Percentiles rank a stretch among this genome's conserved stretches.
phyloP scores from a whole-genome alignment of 75 land plant species.

The Pinus tabuliformis region DNA sequence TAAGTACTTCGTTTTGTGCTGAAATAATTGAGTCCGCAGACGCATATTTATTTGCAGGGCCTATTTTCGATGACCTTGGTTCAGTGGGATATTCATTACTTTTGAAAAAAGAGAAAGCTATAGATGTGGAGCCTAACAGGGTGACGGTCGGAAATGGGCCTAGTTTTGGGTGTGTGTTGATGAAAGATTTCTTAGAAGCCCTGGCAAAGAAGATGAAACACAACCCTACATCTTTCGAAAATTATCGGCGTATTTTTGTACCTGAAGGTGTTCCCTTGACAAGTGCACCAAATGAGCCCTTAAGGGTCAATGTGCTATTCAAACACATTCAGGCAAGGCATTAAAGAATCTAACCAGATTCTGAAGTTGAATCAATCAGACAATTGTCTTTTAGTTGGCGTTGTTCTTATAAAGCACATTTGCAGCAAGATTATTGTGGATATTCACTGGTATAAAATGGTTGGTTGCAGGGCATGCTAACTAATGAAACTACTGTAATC shows the following conservation, averaged over 20 bases:
- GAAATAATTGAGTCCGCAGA: no score
- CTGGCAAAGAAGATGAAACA: conserved; percentile 57
- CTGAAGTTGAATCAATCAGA: background rate
- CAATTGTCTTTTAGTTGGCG: background rate
- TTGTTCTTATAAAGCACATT: no score
- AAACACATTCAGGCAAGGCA: conserved; percentile 38
- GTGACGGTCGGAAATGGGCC: conserved; percentile 26
- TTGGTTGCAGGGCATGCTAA: no score
- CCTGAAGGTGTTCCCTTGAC: conserved; percentile 53
- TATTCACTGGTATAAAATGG: no score
- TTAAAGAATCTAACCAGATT: background rate
- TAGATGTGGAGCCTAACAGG: conserved; percentile 39
- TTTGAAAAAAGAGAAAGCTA: conserved; percentile 31
- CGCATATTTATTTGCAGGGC: no score
- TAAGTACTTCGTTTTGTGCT: no score
- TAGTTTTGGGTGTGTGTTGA: conserved; percentile 39
- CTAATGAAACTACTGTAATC: no score
- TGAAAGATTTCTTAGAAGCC: conserved; percentile 57
- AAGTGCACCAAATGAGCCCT: conserved; percentile 37
- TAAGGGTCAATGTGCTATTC: conserved; percentile 29
- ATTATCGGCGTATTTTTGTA: conserved; percentile 65
- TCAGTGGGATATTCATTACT: conserved; percentile 53
- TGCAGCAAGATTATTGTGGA: background rate
- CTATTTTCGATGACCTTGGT: no score
- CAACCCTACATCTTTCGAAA: conserved; percentile 59